These are phyloP conservation scores for Syzygium aromaticum DNA, from an alignment of 345 rosid genomes.

Conservation along the genomic window DNA sequence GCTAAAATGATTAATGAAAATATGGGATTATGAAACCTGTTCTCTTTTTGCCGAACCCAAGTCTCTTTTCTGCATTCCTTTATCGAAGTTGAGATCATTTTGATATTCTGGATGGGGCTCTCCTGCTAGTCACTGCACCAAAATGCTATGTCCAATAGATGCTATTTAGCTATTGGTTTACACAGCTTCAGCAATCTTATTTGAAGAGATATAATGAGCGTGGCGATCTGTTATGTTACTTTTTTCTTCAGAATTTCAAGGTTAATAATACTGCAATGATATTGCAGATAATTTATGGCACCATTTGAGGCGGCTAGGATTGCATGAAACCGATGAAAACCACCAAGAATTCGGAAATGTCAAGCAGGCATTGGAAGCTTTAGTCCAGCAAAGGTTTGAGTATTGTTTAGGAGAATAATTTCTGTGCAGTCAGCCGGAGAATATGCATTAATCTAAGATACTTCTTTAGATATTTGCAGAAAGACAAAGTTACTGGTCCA, in stretches of 20 bases:
- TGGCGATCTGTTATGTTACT: not conserved
- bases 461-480: constrained; percentile 61
- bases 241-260: not conserved
- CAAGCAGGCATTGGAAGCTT: constrained; percentile 66
- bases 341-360: constrained; percentile 65
- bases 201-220: not conserved
- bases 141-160: not conserved
- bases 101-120: not conserved
- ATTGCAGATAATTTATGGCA: constrained; percentile 72
- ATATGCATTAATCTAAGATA: not conserved
- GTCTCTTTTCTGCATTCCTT: not conserved
- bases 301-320: constrained; percentile 65
- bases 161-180: not conserved
- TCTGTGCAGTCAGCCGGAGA: not conserved
- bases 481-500: constrained; percentile 73
- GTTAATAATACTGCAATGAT: not conserved
- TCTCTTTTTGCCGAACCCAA: not conserved
- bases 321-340: constrained; percentile 53
- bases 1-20: not conserved
- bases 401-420: not conserved
- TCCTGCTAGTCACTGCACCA: not conserved
- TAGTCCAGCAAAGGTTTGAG: constrained; percentile 78
- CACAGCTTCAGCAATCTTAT: not conserved
- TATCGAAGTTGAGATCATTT: not conserved
- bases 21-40: not conserved